Base-by-base conservation (phyloP, 1,284 basidiomycete genomes). In the Inonotus obliquus region DNA sequence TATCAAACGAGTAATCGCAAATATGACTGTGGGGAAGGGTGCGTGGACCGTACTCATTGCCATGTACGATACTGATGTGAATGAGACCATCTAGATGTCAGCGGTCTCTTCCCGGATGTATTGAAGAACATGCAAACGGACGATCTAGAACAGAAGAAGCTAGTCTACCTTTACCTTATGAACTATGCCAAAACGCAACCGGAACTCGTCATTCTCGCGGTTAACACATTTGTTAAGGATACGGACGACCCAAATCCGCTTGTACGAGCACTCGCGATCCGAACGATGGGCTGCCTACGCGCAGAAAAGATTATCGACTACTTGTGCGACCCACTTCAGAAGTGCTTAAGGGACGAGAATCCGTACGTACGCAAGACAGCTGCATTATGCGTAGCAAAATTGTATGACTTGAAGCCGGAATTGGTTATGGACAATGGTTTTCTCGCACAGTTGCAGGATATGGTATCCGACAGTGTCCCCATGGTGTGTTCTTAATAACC, bases 261-360 rank as follows among this genome's bases (percentile, higher is more conserved):
- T 63, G 92, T 99, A 29, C 88, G 96, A 57, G 96, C 96, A 0
- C 83, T 99, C 53, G 93, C 97, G 32, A 98, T 99, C 72, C 87
- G 96, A 27, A 99, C 96, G 2, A 99, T 99, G 96, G 94, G 94
- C 44, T 94, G 94, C 70, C 78, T 99, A 53, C 90, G 95, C 44
- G 96, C 96, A 2, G 96, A 98, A 75, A 98, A 98, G 85, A 99
- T 98, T 73, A 94, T 98, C 75, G 95, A 97, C 78, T 98, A 98
- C 76, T 85, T 99, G 41, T 94, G 92, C 63, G 93, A 96, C 70
- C 96, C 96, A 0, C 78, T 99, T 9, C 90, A 93, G 69, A 93
- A 94, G 69, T 93, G 92, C 68, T 79, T 99, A 39, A 83, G 85
- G 38, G 96, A 98, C 75, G 95, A 98, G 68, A 97, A 97, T 70